Evolutionary conservation across 192 early-diverging fungal species (phyloP).

Genomic region (Ambispora gerdemannii): DNA sequence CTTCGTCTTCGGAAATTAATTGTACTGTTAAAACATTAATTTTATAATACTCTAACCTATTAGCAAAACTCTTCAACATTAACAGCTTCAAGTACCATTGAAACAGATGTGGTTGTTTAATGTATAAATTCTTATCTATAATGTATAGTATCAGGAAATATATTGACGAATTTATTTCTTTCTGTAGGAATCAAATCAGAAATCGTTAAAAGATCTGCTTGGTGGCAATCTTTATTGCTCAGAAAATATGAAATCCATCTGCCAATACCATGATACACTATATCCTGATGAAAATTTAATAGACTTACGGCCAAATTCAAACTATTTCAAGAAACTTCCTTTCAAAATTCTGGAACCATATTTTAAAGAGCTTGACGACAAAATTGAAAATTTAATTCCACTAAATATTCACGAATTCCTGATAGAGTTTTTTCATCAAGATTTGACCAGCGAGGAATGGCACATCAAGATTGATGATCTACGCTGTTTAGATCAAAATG

Average conservation of each 20-base stretch:
- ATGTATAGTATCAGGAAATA: background rate
- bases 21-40: slow-evolving; percentile 5
- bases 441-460: slow-evolving; percentile 21
- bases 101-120: background rate
- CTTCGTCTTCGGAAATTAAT: slow-evolving; percentile 5
- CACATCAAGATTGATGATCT: slow-evolving; percentile 30
- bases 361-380: slow-evolving; percentile 18
- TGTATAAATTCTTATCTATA: background rate
- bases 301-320: slow-evolving; percentile 12
- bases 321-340: slow-evolving; percentile 10
- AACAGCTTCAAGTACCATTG: slow-evolving; percentile 17
- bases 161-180: slow-evolving; percentile 19
- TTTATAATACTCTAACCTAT: too few relatives aligned
- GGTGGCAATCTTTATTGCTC: slow-evolving; percentile 6
- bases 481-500: background rate
- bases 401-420: slow-evolving; percentile 22
- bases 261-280: background rate
- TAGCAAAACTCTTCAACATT: background rate
- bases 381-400: slow-evolving; percentile 28
- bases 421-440: slow-evolving; percentile 15
- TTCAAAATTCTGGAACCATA: slow-evolving; percentile 7
- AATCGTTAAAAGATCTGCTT: slow-evolving; percentile 6
- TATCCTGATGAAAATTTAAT: background rate
- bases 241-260: slow-evolving; percentile 23
- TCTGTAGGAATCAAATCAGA: slow-evolving; percentile 16